A percentile compares a stretch with the other conserved stretches of the same genome.
Evolutionary conservation across 2,329 filamentous ascomycete genomes (phyloP).

Genomic region (Exophiala mesophila): DNA sequence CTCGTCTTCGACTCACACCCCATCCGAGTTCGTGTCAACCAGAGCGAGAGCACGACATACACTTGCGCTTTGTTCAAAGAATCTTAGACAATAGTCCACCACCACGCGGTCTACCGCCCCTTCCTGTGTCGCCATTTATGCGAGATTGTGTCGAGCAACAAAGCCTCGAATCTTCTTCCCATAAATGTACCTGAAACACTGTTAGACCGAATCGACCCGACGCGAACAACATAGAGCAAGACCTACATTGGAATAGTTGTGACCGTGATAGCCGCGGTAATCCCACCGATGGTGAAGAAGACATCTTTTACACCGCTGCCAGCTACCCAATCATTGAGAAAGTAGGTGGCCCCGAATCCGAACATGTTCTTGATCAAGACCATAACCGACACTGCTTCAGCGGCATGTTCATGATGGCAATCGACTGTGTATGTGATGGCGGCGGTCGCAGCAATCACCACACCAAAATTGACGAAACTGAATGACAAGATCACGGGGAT

Average conservation of each 20-base stretch:
- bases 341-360: not conserved
- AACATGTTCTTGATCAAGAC: conserved; percentile 1
- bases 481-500: conserved; percentile 1
- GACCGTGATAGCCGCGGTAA: not conserved
- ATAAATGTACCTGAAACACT: not conserved
- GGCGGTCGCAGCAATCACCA: not conserved
- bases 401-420: conserved; percentile 1
- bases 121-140: too few species aligned
- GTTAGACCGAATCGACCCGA: not conserved
- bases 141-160: conserved; percentile 1
- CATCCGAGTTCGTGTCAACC: too few species aligned
- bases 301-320: not conserved
- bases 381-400: conserved; percentile 3
- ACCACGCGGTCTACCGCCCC: too few species aligned
- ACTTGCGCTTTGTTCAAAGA: too few species aligned
- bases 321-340: not conserved
- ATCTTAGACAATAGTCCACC: too few species aligned
- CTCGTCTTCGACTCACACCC: too few species aligned
- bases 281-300: conserved; percentile 1
- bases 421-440: conserved; percentile 1
- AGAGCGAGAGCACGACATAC: too few species aligned
- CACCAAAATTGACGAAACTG: conserved; percentile 1
- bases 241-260: conserved; percentile 1
- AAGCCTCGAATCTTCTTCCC: conserved; percentile 1
- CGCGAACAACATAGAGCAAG: not conserved